Percentiles rank a stretch among this genome's conserved stretches.
Conservation (phyloP, 441 rosid species). For the Raphanus hybrid region DNA sequence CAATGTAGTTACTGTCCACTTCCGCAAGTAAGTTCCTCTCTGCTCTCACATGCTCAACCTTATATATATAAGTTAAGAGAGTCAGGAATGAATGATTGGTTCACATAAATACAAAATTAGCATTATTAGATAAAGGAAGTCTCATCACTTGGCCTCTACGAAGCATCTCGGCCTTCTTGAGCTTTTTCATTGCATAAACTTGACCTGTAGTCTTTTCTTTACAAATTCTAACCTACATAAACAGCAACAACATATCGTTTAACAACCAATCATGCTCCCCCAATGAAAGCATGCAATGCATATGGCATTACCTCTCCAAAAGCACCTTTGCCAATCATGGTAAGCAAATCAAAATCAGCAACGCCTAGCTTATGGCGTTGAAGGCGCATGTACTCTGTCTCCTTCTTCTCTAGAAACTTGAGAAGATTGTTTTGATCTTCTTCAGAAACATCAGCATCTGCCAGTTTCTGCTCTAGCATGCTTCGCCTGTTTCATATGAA, state of each 20-base stretch:
- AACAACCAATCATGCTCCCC: neutral
- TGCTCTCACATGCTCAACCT: slow-evolving; percentile 99
- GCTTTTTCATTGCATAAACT: slow-evolving; percentile 97
- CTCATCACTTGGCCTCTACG: slow-evolving; percentile 84
- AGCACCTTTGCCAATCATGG: slow-evolving; percentile 97
- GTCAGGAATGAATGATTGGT: slow-evolving; percentile 22
- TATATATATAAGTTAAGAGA: neutral
- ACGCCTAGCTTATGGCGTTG: slow-evolving; percentile 94
- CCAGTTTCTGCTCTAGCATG: slow-evolving; percentile 80
- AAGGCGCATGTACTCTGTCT: slow-evolving; percentile 96
- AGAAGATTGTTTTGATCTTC: slow-evolving; percentile 89
- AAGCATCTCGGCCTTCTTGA: slow-evolving; percentile 98
- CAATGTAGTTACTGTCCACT: slow-evolving; percentile 97
- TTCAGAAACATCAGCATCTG: slow-evolving; percentile 87
- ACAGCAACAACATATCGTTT: slow-evolving; percentile 4
- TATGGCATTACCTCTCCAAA: slow-evolving; percentile 82
- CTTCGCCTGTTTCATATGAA: slow-evolving; percentile 51
- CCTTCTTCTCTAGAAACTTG: slow-evolving; percentile 89
- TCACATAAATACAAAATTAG: slow-evolving; percentile 8
- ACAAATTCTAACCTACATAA: slow-evolving; percentile 84
- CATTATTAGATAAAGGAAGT: slow-evolving; percentile 1
- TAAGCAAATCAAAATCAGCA: slow-evolving; percentile 89
- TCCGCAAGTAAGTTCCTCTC: slow-evolving; percentile 96
- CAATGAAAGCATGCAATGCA: neutral
- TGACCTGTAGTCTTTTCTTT: slow-evolving; percentile 87